Evolutionary conservation across 306 rosid genomes (phyloP), one percentile per base, ranked within the genome.

Genomic region (Trichosanthes truncata): DNA sequence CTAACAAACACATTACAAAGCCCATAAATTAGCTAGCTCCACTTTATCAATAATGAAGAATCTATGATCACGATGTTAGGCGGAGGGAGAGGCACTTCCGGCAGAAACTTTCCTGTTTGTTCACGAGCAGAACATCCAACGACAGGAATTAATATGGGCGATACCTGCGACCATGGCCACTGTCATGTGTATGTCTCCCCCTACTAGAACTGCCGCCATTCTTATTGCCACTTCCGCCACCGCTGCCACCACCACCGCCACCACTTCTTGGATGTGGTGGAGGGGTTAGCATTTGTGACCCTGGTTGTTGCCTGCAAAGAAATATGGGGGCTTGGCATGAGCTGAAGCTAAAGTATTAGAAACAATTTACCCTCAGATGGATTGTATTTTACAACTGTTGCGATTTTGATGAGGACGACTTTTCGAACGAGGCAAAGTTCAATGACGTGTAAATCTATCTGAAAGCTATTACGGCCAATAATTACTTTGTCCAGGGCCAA

Each of bases 271-370:
- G 92, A 84, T 87, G 85, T 25, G 90, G 75, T 23, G 93, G 85
- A 2, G 88, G 90, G 12, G 83, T 82, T 51, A 86, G 91, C 51
- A 86, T 86, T 45, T 83, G 97, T 77, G 84, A 51, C 69, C 92
- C 97, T 46, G 95, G 92, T 74, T 88, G 98, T 88, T 92, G 99
- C 96, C 99, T 95, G 87, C 83, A 83, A 49, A 36, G 5, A 52
- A 36, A 57, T 75, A 75, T 85, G 46, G 20, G 9, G n/a, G 52
- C 7, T 43, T 75, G 74, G 62, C 81, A 53, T 45, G 9, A 78
- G 60, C 48, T 21, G 31, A 72, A 53, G 38, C 52, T 63, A 3
- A 71, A 66, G 76, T 25, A 77, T 45, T 45, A 78, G 33, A 75
- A 9, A 23, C n/a, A 18, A 49, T 75, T 31, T 74, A 74, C 25